Evolutionary conservation across 169 alveolate genomes (phyloP), one percentile per base, ranked within the genome.

Genomic region (Plasmodium knowlesi): DNA sequence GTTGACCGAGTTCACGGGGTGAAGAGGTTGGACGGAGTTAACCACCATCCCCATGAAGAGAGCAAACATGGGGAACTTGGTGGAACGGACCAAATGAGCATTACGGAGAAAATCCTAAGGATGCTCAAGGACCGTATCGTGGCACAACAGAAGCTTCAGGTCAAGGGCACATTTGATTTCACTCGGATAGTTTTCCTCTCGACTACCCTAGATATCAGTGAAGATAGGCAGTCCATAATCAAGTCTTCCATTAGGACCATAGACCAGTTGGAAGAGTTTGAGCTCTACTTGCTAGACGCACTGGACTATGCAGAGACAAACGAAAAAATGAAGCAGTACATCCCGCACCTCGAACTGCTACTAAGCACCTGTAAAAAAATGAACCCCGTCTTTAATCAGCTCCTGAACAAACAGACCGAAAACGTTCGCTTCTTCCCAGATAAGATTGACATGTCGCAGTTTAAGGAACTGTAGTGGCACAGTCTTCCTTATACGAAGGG

Each of bases 221-320:
- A 90, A 74, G 83, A 90, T 39, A 90, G 94, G 72, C 78, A 54
- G 72, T 73, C 84, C 22, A 28, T 90, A 19, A 90, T 90, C 5
- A 90, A 79, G 19, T 90, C 94, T 2, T n/a, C 50, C 10, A 90
- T 90, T 46, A 80, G 72, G 30, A 80, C 81, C 50, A 46, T 90
- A 61, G 94, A 90, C 6, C 91, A 90, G 25, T 70, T 90, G 25
- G 94, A 90, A 81, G 94, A 90, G 25, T 67, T 90, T 25, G 94
- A 90, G 82, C 57, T 90, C 9, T 90, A 80, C 39, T 50, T 90
- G 19, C 82, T 90, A 6, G 94, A 90, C 53, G 94, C 91, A 37
- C 50, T 90, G 41, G 94, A 90, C 22, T 90, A 90, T 80, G 94
- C 94, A 3, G 72, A 90, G 53, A 83, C 80, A 3, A 90, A 80